Base-by-base conservation (phyloP, 202 grass and related monocot species). In the Digitaria exilis region DNA sequence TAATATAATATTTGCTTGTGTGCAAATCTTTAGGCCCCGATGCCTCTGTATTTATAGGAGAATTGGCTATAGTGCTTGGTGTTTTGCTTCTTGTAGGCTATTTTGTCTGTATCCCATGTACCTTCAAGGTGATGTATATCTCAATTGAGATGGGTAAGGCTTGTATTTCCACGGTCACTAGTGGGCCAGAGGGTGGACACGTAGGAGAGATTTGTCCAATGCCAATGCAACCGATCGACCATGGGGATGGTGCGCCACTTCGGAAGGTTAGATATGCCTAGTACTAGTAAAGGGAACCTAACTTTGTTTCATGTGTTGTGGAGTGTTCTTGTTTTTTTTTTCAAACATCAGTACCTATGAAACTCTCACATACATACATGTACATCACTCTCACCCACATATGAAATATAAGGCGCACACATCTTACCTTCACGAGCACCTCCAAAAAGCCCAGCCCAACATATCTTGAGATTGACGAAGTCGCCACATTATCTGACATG, bases 81-180 rank as follows among this genome's bases (percentile, higher is more conserved):
- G 76, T n/a, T 30, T 10, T 30, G 30, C 26, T 30, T 69, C 16
- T 68, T 17, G 41, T 17, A 30, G 9, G 78, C 10, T 66, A 2
- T 26, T 55, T 87, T 82, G 71, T 81, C 78, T 59, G 0, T 69
- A 25, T 6, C 8, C n/a, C n/a, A n/a, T n/a, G n/a, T n/a, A 74
- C 15, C 72, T 67, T 19, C 3, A 49, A 61, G 51, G 51, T 49
- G 22, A 22, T 46, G 49, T 45, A 67, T 65, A 60, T 60, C 15
- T 62, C 32, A 8, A 58, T 21, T 67, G 76, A 67, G 59, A 74
- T 32, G 25, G 7, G 21, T 54, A 8, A 3, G 9, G 19, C 8
- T 51, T 12, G n/a, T 9, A 69, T 64, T 26, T 54, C 42, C 21
- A 63, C n/a, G 31, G 54, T 62, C 75, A 50, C 63, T 79, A 26